Base-by-base conservation (phyloP, 2,329 filamentous ascomycete species). In the Aspergillus cejpii region DNA sequence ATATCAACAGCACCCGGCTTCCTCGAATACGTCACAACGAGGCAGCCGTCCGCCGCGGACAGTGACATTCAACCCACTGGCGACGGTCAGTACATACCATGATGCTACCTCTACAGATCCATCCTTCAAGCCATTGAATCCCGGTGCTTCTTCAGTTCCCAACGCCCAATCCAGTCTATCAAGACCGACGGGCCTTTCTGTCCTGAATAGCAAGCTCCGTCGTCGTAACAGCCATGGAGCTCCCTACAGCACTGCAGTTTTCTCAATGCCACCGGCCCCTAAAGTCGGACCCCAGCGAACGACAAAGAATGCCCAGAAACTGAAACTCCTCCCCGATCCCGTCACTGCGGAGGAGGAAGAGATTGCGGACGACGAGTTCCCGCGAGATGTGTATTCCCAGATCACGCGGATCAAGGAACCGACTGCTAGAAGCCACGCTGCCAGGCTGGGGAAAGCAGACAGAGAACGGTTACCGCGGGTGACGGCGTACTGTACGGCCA, bases 351-450 rank as follows among this genome's bases (percentile, higher is more conserved):
- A 87, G 20, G 87, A 90, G 27, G 86, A 87, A 19, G 87, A 90
- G 34, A 81, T 75, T 14, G 55, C 74, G 53, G 90, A 97, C 50
- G 91, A 95, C 60, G 91, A 96, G 67, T 92, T 87, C 59, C 89
- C 90, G 7, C 77, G 90, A 52, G 92, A 98, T 64, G 92, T 98
- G 24, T 98, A 98, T 70, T 91, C 90, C 20, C 92, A 98, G 66
- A 97, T 96, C 65, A 95, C 91, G 6, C 80, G 92, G 36, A 98
- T 98, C 70, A 97, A 97, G 66, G 92, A 98, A 61, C 90, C 91
- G 0, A 95, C 85, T 0, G 92, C 92, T 6, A 77, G 92, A 50
- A 80, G 92, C 58, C 91, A 97, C 74, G 92, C 92, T 12, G 92
- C 92, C 21, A 77, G 90, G 44, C 69, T 98, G 31, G 92, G 92